Base-by-base conservation (phyloP, 2,329 filamentous ascomycete genomes). In the Ceratocystis destructans region DNA sequence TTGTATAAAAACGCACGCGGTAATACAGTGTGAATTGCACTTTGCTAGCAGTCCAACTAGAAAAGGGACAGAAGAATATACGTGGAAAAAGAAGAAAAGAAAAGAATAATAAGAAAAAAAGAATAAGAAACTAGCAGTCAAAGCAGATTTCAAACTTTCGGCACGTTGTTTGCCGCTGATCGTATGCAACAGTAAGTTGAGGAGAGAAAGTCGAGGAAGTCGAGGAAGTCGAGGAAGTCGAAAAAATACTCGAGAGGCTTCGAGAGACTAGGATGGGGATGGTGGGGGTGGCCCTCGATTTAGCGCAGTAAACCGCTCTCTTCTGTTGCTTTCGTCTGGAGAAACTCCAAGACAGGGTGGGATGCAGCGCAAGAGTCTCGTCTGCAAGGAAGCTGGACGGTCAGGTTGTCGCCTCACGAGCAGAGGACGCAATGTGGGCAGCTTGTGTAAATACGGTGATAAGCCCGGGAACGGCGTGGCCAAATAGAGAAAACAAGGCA, bases 281-380 rank as follows among this genome's bases (percentile, higher is more conserved):
- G 10, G 53, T 59, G 53, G 28, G 53, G 53, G 25, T 59, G 53
- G 6, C 53, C 53, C 53, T 59, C 53, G 25, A 59, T 59, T 41
- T 20, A 33, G 17, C 17, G 17, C 53, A 59, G 28, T 25, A 59
- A 59, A 31, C 53, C n/a, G 15, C 53, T 57, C 22, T 57, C 8
- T 59, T 6, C 33, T 59, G 37, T 59, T 59, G 37, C 7, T 59
- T 31, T 59, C 28, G 53, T 59, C 33, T 7, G 48, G 48, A 15
- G 48, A 28, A 53, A 53, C 7, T 53, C 20, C 48, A 28, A 28
- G 20, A 25, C 22, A 22, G 48, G 20, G 22, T 22, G 20, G 46
- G 46, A 22, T n/a, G n/a, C 8, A 10, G 22, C 22, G 17, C n/a
- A 22, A 20, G 5, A 50, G 7, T 10, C 10, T 50, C 17, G 48